These are phyloP conservation scores for Candida nonsorbophila DNA, from an alignment of 805 yeast species.

Conservation along the genomic window DNA sequence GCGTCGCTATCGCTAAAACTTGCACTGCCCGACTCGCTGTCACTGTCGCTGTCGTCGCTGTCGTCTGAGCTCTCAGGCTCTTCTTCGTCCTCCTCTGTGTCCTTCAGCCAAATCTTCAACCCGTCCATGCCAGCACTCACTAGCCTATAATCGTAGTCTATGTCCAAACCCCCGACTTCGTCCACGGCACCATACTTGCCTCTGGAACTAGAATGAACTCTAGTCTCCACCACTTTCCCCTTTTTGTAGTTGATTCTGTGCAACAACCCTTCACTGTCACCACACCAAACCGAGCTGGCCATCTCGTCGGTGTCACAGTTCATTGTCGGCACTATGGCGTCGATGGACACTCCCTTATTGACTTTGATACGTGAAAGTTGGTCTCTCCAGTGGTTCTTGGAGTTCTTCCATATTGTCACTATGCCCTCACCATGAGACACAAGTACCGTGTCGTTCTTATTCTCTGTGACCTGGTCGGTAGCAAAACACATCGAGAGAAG, in stretches of 20 bases:
- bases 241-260: slow-evolving; percentile 60
- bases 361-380: slow-evolving; percentile 75
- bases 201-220: slow-evolving; percentile 52
- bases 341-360: slow-evolving; percentile 66
- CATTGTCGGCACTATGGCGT: slow-evolving; percentile 57
- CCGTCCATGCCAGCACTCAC: slow-evolving; percentile 81
- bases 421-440: slow-evolving; percentile 93
- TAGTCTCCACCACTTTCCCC: slow-evolving; percentile 59
- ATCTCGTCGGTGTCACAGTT: slow-evolving; percentile 44
- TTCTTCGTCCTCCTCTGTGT: slow-evolving; percentile 10
- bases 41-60: slow-evolving; percentile 16
- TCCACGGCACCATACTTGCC: slow-evolving; percentile 44
- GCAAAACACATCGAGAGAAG: slow-evolving; percentile 69
- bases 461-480: slow-evolving; percentile 40
- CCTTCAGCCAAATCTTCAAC: slow-evolving; percentile 69
- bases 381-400: slow-evolving; percentile 63
- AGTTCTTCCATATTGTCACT: slow-evolving; percentile 78
- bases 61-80: slow-evolving; percentile 18
- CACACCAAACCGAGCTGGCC: slow-evolving; percentile 62
- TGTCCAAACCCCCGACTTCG: slow-evolving; percentile 71
- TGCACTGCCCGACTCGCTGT: slow-evolving; percentile 18
- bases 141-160: slow-evolving; percentile 75
- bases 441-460: slow-evolving; percentile 56
- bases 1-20: slow-evolving; percentile 13
- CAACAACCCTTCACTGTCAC: slow-evolving; percentile 71